Conservation (phyloP, 2,329 filamentous ascomycete genomes). For the Trichothecium roseum region DNA sequence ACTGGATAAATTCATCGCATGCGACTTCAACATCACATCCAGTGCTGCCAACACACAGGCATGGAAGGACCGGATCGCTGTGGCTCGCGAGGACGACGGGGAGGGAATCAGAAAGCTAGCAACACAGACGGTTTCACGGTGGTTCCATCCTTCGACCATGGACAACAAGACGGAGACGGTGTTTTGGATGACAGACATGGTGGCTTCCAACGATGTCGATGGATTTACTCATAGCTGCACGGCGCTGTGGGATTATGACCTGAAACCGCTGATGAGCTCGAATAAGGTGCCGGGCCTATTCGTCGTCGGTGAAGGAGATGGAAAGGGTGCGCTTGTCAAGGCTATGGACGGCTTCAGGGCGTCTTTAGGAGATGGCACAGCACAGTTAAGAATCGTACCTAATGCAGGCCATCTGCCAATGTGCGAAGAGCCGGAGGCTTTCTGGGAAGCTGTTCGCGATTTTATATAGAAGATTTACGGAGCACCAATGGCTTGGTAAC, state of each 20-base stretch:
- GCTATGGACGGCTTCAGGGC: constrained; percentile 68
- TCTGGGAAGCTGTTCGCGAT: constrained; percentile 50
- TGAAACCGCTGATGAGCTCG: constrained; percentile 43
- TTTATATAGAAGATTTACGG: constrained; percentile 35
- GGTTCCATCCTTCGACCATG: constrained; percentile 58
- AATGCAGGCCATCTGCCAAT: constrained; percentile 74
- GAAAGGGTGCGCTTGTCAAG: constrained; percentile 58
- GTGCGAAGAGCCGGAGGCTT: constrained; percentile 62
- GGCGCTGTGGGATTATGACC: constrained; percentile 62
- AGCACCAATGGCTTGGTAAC: too few relatives aligned
- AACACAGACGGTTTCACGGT: constrained; percentile 59
- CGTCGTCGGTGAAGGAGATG: constrained; percentile 64
- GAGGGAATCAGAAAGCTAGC: constrained; percentile 58
- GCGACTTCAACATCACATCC: constrained; percentile 67
- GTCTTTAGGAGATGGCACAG: constrained; percentile 41
- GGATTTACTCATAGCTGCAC: constrained; percentile 60
- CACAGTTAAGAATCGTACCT: constrained; percentile 54
- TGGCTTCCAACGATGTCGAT: constrained; percentile 56
- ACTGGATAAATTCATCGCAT: constrained; percentile 54
- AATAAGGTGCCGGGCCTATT: constrained; percentile 54
- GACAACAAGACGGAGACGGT: constrained; percentile 33
- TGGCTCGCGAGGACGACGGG: constrained; percentile 49
- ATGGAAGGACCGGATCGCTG: constrained; percentile 65
- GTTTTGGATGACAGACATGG: constrained; percentile 55
- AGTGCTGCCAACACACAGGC: constrained; percentile 66